Conservation (phyloP, 306 rosid species). For the Carpinus viminea region DNA sequence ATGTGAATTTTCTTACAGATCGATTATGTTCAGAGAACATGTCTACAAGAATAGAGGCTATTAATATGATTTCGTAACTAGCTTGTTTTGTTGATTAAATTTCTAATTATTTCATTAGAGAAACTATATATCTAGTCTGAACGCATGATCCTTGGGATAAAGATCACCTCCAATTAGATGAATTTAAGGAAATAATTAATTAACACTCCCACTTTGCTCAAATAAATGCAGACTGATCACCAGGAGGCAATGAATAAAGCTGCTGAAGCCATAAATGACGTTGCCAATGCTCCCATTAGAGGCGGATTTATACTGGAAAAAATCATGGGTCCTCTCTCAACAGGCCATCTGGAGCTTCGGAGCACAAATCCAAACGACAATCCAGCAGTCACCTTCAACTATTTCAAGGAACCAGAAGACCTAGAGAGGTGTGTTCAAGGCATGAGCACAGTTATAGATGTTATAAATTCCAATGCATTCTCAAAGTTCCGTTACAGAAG, state of each 20-base stretch:
- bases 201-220: not conserved
- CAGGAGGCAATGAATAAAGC: constrained; percentile 27
- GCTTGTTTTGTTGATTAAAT: too few relatives aligned
- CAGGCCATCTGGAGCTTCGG: constrained; percentile 53
- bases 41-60: too few relatives aligned
- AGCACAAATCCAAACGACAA: constrained; percentile 60
- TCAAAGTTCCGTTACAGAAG: constrained; percentile 47
- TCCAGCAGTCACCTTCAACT: constrained; percentile 70
- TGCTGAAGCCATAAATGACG: constrained; percentile 25
- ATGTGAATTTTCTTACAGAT: too few relatives aligned
- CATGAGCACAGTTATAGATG: constrained; percentile 55
- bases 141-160: not conserved
- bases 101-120: too few relatives aligned
- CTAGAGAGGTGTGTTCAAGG: constrained; percentile 61
- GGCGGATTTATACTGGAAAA: constrained; percentile 74
- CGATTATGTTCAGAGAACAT: too few relatives aligned
- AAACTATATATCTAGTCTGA: too few relatives aligned
- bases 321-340: constrained; percentile 60
- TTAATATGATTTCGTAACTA: too few relatives aligned
- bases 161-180: not conserved
- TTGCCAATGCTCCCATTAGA: constrained; percentile 32
- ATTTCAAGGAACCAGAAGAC: constrained; percentile 74
- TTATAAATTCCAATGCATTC: constrained; percentile 58
- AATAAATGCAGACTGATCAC: constrained; percentile 39
- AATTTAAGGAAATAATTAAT: not conserved